Percentiles rank a stretch among this genome's conserved stretches.
Evolutionary conservation across 352 stramenopile species (phyloP).

Genomic region (Globisporangium ultimum): DNA sequence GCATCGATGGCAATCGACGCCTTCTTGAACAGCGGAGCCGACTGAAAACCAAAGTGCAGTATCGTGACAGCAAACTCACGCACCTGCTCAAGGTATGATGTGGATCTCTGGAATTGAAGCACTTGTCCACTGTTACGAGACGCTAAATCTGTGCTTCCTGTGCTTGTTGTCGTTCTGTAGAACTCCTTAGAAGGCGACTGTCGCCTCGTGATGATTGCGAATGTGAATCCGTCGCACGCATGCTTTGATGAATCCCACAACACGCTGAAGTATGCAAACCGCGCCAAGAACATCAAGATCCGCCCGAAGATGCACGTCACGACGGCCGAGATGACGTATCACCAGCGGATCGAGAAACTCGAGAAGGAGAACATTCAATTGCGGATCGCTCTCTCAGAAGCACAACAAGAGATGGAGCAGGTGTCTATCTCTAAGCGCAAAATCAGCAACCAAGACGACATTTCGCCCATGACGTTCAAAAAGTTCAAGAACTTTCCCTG

Average conservation of each 20-base stretch:
- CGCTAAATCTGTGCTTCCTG: too few relatives aligned
- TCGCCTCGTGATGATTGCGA: conserved; percentile 89
- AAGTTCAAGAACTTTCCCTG: conserved; percentile 39
- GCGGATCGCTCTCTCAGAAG: conserved; percentile 28
- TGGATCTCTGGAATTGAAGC: neutral
- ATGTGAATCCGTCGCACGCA: conserved; percentile 70
- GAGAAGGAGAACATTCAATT: conserved; percentile 51
- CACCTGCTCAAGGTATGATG: conserved; percentile 70
- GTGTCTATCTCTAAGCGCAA: conserved; percentile 28
- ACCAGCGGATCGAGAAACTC: conserved; percentile 54
- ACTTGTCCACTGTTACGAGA: too few relatives aligned
- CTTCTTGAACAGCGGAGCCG: conserved; percentile 23
- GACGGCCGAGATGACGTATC: conserved; percentile 61
- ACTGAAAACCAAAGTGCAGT: conserved; percentile 56
- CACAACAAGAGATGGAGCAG: conserved; percentile 26
- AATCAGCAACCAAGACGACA: conserved; percentile 28
- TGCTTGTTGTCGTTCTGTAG: conserved; percentile 12
- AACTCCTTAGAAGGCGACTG: conserved; percentile 89
- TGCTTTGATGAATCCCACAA: conserved; percentile 90
- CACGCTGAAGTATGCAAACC: conserved; percentile 87
- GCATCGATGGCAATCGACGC: conserved; percentile 14
- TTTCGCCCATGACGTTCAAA: conserved; percentile 34
- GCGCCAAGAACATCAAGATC: conserved; percentile 91
- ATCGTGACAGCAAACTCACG: conserved; percentile 87
- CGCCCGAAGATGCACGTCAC: conserved; percentile 82